A percentile compares a stretch with the other conserved stretches of the same genome.
Evolutionary conservation across 768 basidiomycete genomes (phyloP).

Genomic region (Lentinula lateritia): DNA sequence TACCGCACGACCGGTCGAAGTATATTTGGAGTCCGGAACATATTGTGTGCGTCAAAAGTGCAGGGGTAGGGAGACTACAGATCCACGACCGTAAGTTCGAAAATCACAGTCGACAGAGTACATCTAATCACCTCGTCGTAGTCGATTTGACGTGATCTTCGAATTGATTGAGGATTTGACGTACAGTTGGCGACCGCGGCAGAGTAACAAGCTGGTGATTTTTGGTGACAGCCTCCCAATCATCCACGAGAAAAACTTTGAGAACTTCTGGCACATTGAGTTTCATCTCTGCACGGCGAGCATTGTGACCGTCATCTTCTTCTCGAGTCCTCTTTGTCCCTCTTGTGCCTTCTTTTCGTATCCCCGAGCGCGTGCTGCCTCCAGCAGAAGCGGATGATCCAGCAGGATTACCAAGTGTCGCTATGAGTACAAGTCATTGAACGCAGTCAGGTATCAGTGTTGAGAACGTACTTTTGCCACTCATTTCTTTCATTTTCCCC

Average conservation of each 20-base stretch:
- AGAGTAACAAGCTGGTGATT: conserved; percentile 87
- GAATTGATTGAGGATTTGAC: conserved; percentile 74
- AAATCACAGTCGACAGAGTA: not conserved
- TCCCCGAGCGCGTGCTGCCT: conserved; percentile 14
- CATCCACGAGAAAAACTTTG: conserved; percentile 87
- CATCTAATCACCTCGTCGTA: conserved; percentile 37
- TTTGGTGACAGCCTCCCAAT: conserved; percentile 97
- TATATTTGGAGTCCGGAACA: conserved; percentile 83
- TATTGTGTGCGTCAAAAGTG: conserved; percentile 70
- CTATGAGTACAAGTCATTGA: conserved; percentile 3
- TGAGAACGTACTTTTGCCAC: not conserved
- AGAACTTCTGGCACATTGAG: conserved; percentile 85
- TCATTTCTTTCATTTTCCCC: conserved; percentile 9
- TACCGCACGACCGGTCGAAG: conserved; percentile 88
- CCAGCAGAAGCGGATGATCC: not conserved
- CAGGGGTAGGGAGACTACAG: conserved; percentile 61
- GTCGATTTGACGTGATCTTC: conserved; percentile 51
- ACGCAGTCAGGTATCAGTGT: too few relatives aligned
- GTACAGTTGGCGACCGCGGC: conserved; percentile 75
- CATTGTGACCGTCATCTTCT: conserved; percentile 72
- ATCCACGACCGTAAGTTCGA: not conserved
- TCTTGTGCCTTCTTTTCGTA: conserved; percentile 56
- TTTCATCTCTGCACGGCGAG: conserved; percentile 84
- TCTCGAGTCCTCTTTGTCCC: conserved; percentile 73
- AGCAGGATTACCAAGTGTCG: not conserved